phyloP scores from a whole-genome alignment of 352 stramenopile species.

The Thalassiosira sp. region DNA sequence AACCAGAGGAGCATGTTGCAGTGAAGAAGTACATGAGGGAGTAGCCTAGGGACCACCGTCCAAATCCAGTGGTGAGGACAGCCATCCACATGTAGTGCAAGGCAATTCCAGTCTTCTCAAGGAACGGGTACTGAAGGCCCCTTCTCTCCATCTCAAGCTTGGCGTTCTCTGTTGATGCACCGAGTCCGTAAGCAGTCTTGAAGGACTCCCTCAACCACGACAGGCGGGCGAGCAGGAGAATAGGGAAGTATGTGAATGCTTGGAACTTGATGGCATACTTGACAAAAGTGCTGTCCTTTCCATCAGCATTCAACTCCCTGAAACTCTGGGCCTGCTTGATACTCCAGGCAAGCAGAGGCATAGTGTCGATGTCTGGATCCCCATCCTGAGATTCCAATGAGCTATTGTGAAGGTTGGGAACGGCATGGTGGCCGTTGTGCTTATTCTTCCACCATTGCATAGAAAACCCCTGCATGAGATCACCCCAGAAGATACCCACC shows the following conservation, averaged over 20 bases:
- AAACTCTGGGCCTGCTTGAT: slow-evolving; percentile 91
- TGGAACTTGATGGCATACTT: slow-evolving; percentile 92
- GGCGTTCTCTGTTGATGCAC: slow-evolving; percentile 82
- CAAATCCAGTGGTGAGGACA: slow-evolving; percentile 70
- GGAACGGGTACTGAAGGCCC: slow-evolving; percentile 87
- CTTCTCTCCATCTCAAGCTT: slow-evolving; percentile 81
- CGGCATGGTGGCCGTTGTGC: slow-evolving; percentile 98
- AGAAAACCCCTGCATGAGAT: slow-evolving; percentile 97
- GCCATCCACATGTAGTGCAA: slow-evolving; percentile 90
- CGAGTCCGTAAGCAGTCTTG: slow-evolving; percentile 91
- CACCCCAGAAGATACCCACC: slow-evolving; percentile 91
- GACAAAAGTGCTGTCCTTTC: slow-evolving; percentile 85
- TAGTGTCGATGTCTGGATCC: slow-evolving; percentile 98
- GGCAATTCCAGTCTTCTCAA: slow-evolving; percentile 74
- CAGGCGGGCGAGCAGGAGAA: slow-evolving; percentile 94
- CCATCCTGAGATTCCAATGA: slow-evolving; percentile 87
- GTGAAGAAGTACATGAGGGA: slow-evolving; percentile 84
- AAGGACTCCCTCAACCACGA: slow-evolving; percentile 96
- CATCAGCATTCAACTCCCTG: slow-evolving; percentile 66
- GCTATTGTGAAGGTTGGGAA: slow-evolving; percentile 95
- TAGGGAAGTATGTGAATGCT: slow-evolving; percentile 95
- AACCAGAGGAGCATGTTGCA: slow-evolving; percentile 87
- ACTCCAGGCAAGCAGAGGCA: slow-evolving; percentile 97
- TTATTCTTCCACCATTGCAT: slow-evolving; percentile 97
- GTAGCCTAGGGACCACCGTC: slow-evolving; percentile 67